Evolutionary conservation across 495 filamentous ascomycete species (phyloP), one percentile per base, ranked within the genome.

Genomic region (Podospora comata): DNA sequence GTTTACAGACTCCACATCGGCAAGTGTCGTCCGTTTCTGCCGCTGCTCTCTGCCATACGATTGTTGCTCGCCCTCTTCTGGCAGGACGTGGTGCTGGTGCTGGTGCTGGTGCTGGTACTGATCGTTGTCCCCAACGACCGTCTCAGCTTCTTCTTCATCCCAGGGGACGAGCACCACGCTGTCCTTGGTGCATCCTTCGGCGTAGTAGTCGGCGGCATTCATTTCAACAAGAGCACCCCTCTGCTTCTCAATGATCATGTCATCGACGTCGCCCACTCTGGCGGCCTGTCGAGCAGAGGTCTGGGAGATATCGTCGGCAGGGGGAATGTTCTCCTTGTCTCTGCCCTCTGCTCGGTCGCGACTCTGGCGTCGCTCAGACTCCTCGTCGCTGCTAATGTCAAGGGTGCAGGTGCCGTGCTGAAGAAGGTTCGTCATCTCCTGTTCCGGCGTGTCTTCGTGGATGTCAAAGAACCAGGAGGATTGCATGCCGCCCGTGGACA

Each of bases 321-420:
- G 91, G 5, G 94, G 91, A 19, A 96, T 89, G 73, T 99, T 99
- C 82, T 99, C 95, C 82, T 97, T 97, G 56, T 91, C 92, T 27
- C 88, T 84, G 59, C 80, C 79, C 67, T 87, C 86, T 23, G 83
- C 83, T 6, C 78, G 72, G 60, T 90, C 88, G 6, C 86, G 83
- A 54, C 82, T 83, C 28, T 75, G 77, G 18, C 82, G 77, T 55
- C 78, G 81, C 67, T 86, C 85, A 53, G 82, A 86, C 73, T 87
- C 84, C 73, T 89, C 87, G 65, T 89, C 88, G 53, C 89, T 89
- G 59, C 83, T 87, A 77, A 99, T 93, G 74, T 98, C 94, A 0
- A 99, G 86, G 0, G 89, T 89, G 72, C 88, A 86, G 23, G 95
- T 92, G 34, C 89, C 91, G 79, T 97, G 94, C 74, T 97, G 90